A percentile compares a stretch with the other conserved stretches of the same genome.
phyloP scores from a whole-genome alignment of 192 early-diverging fungal genomes.

The Chytriomyces confervae region DNA sequence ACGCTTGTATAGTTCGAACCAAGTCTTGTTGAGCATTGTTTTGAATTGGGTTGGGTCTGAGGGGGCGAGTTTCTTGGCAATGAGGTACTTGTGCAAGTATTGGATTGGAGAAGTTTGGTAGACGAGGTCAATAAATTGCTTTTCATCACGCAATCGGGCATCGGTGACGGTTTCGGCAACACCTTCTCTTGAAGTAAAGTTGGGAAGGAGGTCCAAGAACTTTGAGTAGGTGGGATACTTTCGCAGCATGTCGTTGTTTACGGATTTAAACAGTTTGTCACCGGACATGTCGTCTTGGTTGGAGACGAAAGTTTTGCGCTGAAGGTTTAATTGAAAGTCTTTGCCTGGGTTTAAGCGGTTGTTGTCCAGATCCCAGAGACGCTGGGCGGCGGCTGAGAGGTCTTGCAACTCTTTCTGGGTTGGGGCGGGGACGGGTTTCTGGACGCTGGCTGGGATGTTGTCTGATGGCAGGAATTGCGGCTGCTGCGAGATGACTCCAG shows the following conservation, averaged over 20 bases:
- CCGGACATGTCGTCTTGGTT: constrained; percentile 26
- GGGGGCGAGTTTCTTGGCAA: constrained; percentile 21
- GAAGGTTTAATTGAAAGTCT: constrained; percentile 42
- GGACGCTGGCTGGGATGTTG: background rate
- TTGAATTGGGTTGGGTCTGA: constrained; percentile 28
- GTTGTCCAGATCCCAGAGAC: constrained; percentile 43
- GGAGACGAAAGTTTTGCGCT: constrained; percentile 35
- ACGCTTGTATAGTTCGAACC: constrained; percentile 49
- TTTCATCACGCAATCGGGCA: constrained; percentile 28
- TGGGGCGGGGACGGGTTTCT: constrained; percentile 20
- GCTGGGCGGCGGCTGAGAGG: constrained; percentile 23
- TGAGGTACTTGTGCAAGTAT: constrained; percentile 39
- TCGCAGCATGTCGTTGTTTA: constrained; percentile 15
- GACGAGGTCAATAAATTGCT: constrained; percentile 36
- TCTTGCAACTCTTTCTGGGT: constrained; percentile 31
- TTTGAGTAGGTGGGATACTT: constrained; percentile 34
- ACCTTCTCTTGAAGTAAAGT: constrained; percentile 37
- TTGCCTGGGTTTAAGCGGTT: constrained; percentile 42
- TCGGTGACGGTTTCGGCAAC: constrained; percentile 29
- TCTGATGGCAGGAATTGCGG: background rate
- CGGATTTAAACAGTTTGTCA: constrained; percentile 42
- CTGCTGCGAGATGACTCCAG: background rate
- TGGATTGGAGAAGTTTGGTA: constrained; percentile 33
- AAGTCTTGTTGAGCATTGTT: constrained; percentile 25
- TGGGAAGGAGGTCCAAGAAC: constrained; percentile 39